These are phyloP conservation scores for Boletus sp. DNA, from an alignment of 1,284 basidiomycete genomes.

Conservation along the genomic window DNA sequence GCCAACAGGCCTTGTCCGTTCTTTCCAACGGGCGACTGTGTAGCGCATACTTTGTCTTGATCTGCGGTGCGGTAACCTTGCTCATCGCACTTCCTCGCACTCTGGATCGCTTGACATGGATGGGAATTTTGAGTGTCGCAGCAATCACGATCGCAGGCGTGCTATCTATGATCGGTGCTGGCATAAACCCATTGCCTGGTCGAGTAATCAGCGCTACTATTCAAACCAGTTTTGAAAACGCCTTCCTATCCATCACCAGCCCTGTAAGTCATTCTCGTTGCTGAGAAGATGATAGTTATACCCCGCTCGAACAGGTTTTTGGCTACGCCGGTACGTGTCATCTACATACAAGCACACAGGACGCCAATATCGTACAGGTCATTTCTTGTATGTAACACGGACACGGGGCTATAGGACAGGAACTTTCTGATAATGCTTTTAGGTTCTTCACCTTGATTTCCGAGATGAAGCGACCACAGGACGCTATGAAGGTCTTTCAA, in stretches of 20 bases:
- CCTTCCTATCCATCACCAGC: no score
- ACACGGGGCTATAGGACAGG: neutral
- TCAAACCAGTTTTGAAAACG: no score
- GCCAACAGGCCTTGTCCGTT: slow-evolving; percentile 31
- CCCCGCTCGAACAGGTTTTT: no score
- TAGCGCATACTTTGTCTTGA: slow-evolving; percentile 7
- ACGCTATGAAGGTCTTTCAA: slow-evolving; percentile 45
- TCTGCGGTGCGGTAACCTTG: slow-evolving; percentile 7
- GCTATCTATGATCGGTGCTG: slow-evolving; percentile 49
- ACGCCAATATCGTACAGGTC: no score
- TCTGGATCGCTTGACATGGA: no score
- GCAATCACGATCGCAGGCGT: slow-evolving; percentile 40
- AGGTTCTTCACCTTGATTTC: slow-evolving; percentile 48
- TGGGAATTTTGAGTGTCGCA: no score
- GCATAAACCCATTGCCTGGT: no score
- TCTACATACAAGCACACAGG: slow-evolving; percentile 23
- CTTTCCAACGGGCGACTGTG: slow-evolving; percentile 36
- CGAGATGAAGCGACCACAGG: slow-evolving; percentile 49
- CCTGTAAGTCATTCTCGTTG: no score
- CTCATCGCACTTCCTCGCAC: slow-evolving; percentile 46
- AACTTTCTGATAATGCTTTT: neutral
- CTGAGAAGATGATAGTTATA: no score
- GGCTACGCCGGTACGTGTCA: slow-evolving; percentile 44
- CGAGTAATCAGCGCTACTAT: no score
- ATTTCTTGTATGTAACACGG: slow-evolving; percentile 44